Evolutionary conservation across 2,329 filamentous ascomycete species (phyloP), one percentile per base, ranked within the genome.

Genomic region (Bipolaris zeicola): DNA sequence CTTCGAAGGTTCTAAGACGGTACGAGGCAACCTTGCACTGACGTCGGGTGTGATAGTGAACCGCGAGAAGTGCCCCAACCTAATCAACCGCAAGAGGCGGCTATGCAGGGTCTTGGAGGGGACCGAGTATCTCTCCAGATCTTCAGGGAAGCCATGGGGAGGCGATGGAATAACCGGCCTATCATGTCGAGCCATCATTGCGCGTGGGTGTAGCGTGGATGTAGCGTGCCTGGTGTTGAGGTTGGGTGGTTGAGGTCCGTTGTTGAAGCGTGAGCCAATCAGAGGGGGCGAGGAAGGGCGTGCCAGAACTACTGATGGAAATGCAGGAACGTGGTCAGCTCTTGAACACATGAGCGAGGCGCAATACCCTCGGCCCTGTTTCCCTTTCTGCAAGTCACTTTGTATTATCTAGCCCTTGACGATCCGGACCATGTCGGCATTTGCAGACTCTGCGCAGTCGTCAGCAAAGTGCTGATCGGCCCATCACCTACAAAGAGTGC

Each of bases 171-270:
- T 28, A 24, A 33, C 34, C 41, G 59, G 45, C 74, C 73, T 77
- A 75, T 77, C 64, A 73, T 51, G 56, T 37, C 22, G 52, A 48
- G 55, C 50, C 48, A 47, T 60, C 31, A 51, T 64, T 63, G 64
- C 74, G 65, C 73, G 74, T 76, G 74, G 63, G 57, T 55, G 45
- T 41, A 26, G 42, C 50, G 47, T 51, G 57, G 62, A 55, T 55
- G 47, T 38, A 31, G 43, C 52, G 51, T 52, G 57, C 61, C 61
- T 75, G 69, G 71, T 75, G 72, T 76, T 76, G 72, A 75, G 67
- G 64, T 58, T 43, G 58, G 56, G 61, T 58, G 53, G 55, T 61
- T 54, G 65, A 67, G 58, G 57, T 63, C 62, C 55, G 58, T 66
- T 44, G 61, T 61, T 52, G 41, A 24, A 6, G 8, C 34, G 24